Evolutionary conservation across 371 early-diverging fungal genomes (phyloP).

Genomic region (Actinomucor elegans): DNA sequence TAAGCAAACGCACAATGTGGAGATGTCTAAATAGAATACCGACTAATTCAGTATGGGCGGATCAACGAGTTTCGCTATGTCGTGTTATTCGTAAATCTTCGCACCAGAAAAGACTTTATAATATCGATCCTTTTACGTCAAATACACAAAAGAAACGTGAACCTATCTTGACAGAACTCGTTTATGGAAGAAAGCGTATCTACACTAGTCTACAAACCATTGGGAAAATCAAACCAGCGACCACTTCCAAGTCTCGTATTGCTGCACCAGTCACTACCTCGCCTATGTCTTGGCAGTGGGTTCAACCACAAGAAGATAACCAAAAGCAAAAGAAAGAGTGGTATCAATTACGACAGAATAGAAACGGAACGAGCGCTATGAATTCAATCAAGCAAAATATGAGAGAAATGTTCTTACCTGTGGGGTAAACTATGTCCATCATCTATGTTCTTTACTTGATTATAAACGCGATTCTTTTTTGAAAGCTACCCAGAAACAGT

Average conservation of each 20-base stretch:
- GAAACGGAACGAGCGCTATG: constrained; percentile 18
- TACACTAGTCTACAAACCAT: constrained; percentile 53
- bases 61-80: neutral
- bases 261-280: constrained; percentile 45
- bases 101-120: neutral
- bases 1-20: neutral
- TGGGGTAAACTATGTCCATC: constrained; percentile 41
- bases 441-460: too few relatives aligned
- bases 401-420: constrained; percentile 64
- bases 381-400: constrained; percentile 45
- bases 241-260: constrained; percentile 33
- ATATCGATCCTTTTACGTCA: neutral
- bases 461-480: too few relatives aligned
- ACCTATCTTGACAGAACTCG: constrained; percentile 48
- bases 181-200: constrained; percentile 57
- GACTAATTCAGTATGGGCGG: neutral
- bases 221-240: constrained; percentile 43
- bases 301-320: constrained; percentile 20
- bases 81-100: neutral
- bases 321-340: constrained; percentile 16
- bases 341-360: constrained; percentile 14
- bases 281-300: constrained; percentile 53
- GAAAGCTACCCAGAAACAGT: constrained; percentile 52
- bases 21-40: neutral
- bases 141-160: neutral